These are phyloP conservation scores for Fusarium albosuccineum DNA, from an alignment of 2,329 filamentous ascomycete species.

Conservation along the genomic window DNA sequence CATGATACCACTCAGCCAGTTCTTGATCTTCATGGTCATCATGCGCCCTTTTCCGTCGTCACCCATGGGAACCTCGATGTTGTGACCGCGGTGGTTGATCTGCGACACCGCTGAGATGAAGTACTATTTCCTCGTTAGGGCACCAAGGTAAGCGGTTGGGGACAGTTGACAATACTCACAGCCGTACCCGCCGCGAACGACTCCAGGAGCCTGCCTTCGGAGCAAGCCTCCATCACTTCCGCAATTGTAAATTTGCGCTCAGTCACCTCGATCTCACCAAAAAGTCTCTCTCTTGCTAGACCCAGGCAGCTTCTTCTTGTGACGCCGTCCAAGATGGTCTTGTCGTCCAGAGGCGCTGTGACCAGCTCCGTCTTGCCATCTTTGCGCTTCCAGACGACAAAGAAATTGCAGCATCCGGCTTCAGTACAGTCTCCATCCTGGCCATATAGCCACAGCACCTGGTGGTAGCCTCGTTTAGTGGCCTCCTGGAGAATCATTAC, in stretches of 20 bases:
- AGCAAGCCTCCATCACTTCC: slow-evolving; percentile 1
- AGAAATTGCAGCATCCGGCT: slow-evolving; percentile 73
- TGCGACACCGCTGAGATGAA: no score
- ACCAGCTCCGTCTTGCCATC: slow-evolving; percentile 3
- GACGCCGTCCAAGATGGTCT: neutral
- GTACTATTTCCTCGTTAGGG: no score
- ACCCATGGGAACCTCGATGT: no score
- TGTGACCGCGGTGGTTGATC: no score
- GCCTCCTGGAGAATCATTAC: slow-evolving; percentile 69
- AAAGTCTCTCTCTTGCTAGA: neutral
- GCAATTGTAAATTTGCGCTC: slow-evolving; percentile 1
- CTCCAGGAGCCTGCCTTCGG: slow-evolving; percentile 7
- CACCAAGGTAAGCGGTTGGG: no score
- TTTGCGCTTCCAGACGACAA: slow-evolving; percentile 64
- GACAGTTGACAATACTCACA: neutral
- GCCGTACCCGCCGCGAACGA: slow-evolving; percentile 7
- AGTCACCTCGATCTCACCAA: neutral
- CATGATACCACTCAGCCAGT: no score
- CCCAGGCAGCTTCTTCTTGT: slow-evolving; percentile 5
- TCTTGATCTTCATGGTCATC: no score
- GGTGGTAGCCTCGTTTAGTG: slow-evolving; percentile 65
- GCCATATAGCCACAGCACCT: slow-evolving; percentile 74
- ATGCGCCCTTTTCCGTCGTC: no score
- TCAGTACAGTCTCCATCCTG: slow-evolving; percentile 69
- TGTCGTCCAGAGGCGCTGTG: neutral